Conservation (phyloP, 179 eudicot genomes). For the Silene coronaria region DNA sequence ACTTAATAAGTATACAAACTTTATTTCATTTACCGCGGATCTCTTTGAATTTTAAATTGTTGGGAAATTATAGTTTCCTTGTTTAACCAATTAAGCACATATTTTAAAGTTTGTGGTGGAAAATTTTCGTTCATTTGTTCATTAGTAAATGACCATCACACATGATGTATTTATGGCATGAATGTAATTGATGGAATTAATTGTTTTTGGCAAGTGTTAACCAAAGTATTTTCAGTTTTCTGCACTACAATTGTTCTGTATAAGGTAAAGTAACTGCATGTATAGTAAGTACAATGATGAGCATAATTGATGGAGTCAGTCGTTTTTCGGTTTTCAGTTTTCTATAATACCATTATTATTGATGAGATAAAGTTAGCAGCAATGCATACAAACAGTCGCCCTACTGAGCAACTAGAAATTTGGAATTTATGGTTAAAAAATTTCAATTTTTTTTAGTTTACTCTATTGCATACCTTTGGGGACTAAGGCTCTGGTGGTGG, state of each 20-base stretch:
- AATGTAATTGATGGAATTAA: neutral
- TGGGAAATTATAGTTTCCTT: neutral
- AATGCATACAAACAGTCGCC: no score
- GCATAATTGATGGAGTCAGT: no score
- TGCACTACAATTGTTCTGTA: neutral
- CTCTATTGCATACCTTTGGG: no score
- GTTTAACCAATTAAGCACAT: neutral
- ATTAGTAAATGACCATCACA: neutral
- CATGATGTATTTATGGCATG: neutral
- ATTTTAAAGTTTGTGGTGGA: slow-evolving; percentile 4
- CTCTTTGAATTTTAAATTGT: neutral
- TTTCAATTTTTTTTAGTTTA: no score
- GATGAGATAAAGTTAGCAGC: no score
- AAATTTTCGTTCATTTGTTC: no score
- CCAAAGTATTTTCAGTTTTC: no score
- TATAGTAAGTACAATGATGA: neutral
- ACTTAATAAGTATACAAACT: neutral
- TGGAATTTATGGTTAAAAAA: no score
- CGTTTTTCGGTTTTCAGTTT: no score
- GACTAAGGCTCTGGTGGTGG: no score
- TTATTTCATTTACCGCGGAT: neutral
- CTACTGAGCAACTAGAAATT: no score
- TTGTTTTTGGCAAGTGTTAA: neutral
- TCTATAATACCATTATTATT: no score
- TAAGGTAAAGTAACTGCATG: neutral